These are phyloP conservation scores for Macrolepiota albuminosa DNA, from an alignment of 768 basidiomycete genomes.

Conservation along the genomic window DNA sequence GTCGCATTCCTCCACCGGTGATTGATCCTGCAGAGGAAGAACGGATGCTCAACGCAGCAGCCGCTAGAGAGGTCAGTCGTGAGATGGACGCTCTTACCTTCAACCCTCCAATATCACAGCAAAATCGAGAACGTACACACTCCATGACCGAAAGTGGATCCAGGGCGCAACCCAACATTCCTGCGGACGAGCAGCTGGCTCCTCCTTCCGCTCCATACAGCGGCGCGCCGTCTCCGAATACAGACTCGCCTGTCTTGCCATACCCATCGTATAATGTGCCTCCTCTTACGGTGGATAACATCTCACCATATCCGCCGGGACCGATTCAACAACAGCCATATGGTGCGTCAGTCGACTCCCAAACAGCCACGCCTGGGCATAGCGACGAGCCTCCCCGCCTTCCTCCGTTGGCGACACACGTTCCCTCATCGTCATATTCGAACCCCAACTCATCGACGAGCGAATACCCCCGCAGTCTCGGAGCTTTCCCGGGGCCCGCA, in stretches of 20 bases:
- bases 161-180: not conserved
- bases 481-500: slow-evolving; percentile 8
- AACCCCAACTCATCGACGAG: not conserved
- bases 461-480: slow-evolving; percentile 35
- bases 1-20: slow-evolving; percentile 34
- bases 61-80: slow-evolving; percentile 60
- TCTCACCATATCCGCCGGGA: slow-evolving; percentile 1
- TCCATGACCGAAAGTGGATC: slow-evolving; percentile 12
- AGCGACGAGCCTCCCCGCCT: slow-evolving; percentile 9
- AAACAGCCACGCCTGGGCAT: not conserved
- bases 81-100: slow-evolving; percentile 56
- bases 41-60: slow-evolving; percentile 55
- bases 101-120: slow-evolving; percentile 18
- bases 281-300: slow-evolving; percentile 2
- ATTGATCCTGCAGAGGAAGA: slow-evolving; percentile 44
- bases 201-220: slow-evolving; percentile 39
- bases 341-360: slow-evolving; percentile 2
- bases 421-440: slow-evolving; percentile 28
- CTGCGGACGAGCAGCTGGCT: slow-evolving; percentile 16
- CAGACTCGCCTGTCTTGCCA: slow-evolving; percentile 22
- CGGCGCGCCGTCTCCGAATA: slow-evolving; percentile 28
- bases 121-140: slow-evolving; percentile 15
- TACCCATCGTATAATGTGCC: slow-evolving; percentile 17
- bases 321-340: slow-evolving; percentile 4
- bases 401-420: slow-evolving; percentile 4